Base-by-base conservation (phyloP, 2,329 filamentous ascomycete species). In the Pseudocercospora fuligena region DNA sequence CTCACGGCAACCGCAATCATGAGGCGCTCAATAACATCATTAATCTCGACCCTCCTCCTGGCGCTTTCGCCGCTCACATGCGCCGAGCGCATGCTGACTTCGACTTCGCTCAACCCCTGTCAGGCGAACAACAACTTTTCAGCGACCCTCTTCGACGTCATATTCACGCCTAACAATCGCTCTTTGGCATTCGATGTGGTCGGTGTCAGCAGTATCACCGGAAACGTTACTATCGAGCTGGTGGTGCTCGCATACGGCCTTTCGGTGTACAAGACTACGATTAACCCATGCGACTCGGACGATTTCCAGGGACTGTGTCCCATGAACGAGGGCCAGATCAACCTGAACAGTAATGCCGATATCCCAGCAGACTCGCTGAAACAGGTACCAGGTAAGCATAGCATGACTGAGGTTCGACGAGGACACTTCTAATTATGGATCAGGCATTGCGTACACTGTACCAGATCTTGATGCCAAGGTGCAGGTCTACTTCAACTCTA, bases 401-500 rank as follows among this genome's bases (percentile, higher is more conserved):
- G 59, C 40, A 51, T 14, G 2, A 31, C 3, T 27, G 40, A 29
- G 11, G 9, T 21, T 58, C n/a, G n/a, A 40, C 56, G 29, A 58
- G 56, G 33, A 16, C 31, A 12, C 2, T 4, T 9, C 66, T 67
- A 58, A 51, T 19, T 63, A 36, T 63, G 31, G 53, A 64, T 43
- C 73, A 86, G 85, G 87, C 58, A 94, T 97, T 75, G 92, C 93
- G 61, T 98, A 95, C 81, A 90, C 87, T 60, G 91, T 98, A 51
- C 94, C 94, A 58, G 94, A 97, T 84, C 85, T 97, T 62, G 94
- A 98, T 79, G 93, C 93, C 68, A 90, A 88, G 60, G 91, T 97
- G 60, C 89, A 87, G 74, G 88, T 97, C 74, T 90, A 89, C 74
- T 92, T 97, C 83, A 94, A 92, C 77, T 85, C 87, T 70, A 90